phyloP scores from a whole-genome alignment of 441 rosid genomes.

The Biscutella laevigata region DNA sequence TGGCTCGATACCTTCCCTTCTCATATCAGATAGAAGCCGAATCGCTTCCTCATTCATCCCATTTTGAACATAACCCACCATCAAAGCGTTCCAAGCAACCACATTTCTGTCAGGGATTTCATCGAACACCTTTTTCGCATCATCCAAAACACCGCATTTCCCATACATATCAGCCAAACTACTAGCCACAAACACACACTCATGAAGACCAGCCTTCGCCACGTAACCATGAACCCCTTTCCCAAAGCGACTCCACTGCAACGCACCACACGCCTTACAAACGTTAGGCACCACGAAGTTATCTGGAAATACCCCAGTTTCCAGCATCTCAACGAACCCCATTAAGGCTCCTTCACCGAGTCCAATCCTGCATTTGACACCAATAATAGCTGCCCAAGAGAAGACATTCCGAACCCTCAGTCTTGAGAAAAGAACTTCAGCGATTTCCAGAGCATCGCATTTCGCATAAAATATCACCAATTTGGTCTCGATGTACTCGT shows the following conservation, averaged over 20 bases:
- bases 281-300: conserved; percentile 71
- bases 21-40: conserved; percentile 44
- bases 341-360: conserved; percentile 38
- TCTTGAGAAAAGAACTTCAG: conserved; percentile 36
- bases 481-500: conserved; percentile 64
- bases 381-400: conserved; percentile 84
- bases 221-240: conserved; percentile 54
- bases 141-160: conserved; percentile 43
- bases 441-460: conserved; percentile 42
- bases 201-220: conserved; percentile 37
- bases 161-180: conserved; percentile 62
- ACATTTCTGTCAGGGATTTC: conserved; percentile 39
- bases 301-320: conserved; percentile 46
- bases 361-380: conserved; percentile 56
- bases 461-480: conserved; percentile 58
- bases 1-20: conserved; percentile 42
- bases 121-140: conserved; percentile 49
- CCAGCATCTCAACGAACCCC: conserved; percentile 52
- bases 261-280: conserved; percentile 61
- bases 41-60: conserved; percentile 50
- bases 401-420: conserved; percentile 47
- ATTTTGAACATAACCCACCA: conserved; percentile 47
- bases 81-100: conserved; percentile 53
- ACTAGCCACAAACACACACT: conserved; percentile 52
- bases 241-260: conserved; percentile 44